Base-by-base conservation (phyloP, 2,329 filamentous ascomycete species). In the Microdochium nivale region DNA sequence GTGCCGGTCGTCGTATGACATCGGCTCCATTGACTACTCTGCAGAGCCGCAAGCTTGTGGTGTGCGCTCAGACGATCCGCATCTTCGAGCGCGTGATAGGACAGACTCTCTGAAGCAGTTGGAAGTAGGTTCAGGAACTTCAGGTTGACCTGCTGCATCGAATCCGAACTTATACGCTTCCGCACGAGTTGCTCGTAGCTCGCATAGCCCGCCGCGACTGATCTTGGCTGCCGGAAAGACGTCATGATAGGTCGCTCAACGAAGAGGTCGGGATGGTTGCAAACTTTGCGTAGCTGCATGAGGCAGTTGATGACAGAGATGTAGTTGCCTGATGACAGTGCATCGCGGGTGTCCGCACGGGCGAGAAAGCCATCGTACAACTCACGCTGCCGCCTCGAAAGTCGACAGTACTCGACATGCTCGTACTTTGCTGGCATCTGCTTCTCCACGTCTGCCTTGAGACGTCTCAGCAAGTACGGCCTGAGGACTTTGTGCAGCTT, bases 381-480 rank as follows among this genome's bases (percentile, higher is more conserved):
- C 68, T 96, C 94, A 44, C 94, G 84, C 65, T 99, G 94, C 24
- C 94, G 85, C 67, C 97, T 96, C 7, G 92, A 97, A 3, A 99
- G 76, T 46, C 92, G 87, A 67, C 94, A 99, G 62, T 95, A 91
- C 57, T 97, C 88, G 21, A 99, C 90, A 63, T 96, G 91, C 67
- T 99, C 95, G 63, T 96, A 96, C 67, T 99, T 99, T 55, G 83
- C 91, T 0, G 95, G 94, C 88, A 99, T 96, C 66, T 99, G 94
- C 71, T 97, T 96, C 71, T 99, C 95, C 5, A 99, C 94, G 63
- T 99, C 94, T 46, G 90, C 88, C 70, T 99, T 99, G 52, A 99
- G 74, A 52, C 94, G 84, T 49, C 94, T 85, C 7, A 99, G 77
- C 11, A 99, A 79, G 63, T 96, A 97, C 0, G 94, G 94, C 2